Conservation (phyloP, 192 early-diverging fungal genomes). For the Coemansia sp. region DNA sequence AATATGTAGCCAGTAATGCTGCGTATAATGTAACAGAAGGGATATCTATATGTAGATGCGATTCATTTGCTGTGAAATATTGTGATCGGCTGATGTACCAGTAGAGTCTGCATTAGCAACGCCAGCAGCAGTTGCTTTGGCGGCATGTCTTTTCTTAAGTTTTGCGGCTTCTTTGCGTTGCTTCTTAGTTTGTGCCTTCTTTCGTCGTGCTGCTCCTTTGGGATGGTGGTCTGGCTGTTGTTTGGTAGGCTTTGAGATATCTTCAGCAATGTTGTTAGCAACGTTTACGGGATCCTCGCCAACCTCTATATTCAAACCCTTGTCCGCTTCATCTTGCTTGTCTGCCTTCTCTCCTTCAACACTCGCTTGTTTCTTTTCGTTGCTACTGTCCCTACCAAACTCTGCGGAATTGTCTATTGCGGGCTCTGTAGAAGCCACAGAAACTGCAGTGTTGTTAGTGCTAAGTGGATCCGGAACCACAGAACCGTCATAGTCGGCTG, state of each 20-base stretch:
- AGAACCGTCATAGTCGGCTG: constrained; percentile 31
- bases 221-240: not conserved
- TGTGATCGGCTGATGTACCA: not conserved
- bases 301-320: not conserved
- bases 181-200: constrained; percentile 37
- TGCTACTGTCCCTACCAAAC: not conserved
- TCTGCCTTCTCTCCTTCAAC: not conserved
- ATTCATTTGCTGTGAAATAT: constrained; percentile 7
- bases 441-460: not conserved
- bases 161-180: constrained; percentile 41
- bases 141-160: constrained; percentile 30
- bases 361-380: not conserved
- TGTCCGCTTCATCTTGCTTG: not conserved
- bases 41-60: constrained; percentile 22
- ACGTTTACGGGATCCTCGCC: not conserved
- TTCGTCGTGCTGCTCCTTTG: constrained; percentile 30
- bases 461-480: not conserved
- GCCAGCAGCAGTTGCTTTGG: constrained; percentile 1
- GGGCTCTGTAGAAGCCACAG: not conserved
- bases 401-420: not conserved
- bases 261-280: not conserved
- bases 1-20: too few relatives aligned
- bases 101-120: not conserved
- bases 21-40: too few relatives aligned
- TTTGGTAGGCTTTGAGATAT: not conserved